These are phyloP conservation scores for Ophiostoma sp. DNA, from an alignment of 2,329 filamentous ascomycete species.

Conservation along the genomic window DNA sequence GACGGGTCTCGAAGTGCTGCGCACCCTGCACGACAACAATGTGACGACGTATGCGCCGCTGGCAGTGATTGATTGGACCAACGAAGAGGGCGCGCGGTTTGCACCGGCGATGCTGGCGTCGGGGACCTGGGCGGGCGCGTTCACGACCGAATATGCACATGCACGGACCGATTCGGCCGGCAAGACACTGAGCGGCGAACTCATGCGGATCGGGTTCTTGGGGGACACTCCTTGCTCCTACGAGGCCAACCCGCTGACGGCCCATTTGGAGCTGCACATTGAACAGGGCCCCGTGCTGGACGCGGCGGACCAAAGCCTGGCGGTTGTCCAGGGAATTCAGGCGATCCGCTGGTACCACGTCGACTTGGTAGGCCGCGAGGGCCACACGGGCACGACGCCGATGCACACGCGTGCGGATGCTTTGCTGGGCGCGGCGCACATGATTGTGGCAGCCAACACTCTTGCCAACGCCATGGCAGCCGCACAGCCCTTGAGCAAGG, in stretches of 20 bases:
- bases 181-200: slow-evolving; percentile 66
- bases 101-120: slow-evolving; percentile 73
- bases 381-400: slow-evolving; percentile 74
- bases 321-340: slow-evolving; percentile 72
- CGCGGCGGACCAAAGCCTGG: slow-evolving; percentile 65
- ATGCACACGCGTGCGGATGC: slow-evolving; percentile 38
- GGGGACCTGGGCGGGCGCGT: slow-evolving; percentile 73
- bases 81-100: slow-evolving; percentile 80
- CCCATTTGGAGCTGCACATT: slow-evolving; percentile 82
- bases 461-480: too few relatives aligned
- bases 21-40: slow-evolving; percentile 64
- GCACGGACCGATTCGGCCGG: slow-evolving; percentile 61
- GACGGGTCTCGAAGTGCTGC: slow-evolving; percentile 72
- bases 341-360: slow-evolving; percentile 74
- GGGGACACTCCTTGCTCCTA: slow-evolving; percentile 59
- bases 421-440: slow-evolving; percentile 51
- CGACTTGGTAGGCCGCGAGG: slow-evolving; percentile 64
- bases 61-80: slow-evolving; percentile 78
- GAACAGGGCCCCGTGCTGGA: slow-evolving; percentile 80
- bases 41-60: slow-evolving; percentile 70
- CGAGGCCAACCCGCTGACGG: slow-evolving; percentile 63
- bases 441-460: slow-evolving; percentile 60
- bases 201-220: slow-evolving; percentile 70
- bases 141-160: slow-evolving; percentile 62
- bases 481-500: too few relatives aligned